Evolutionary conservation across 208 protist genomes (phyloP), one percentile per base, ranked within the genome.

Genomic region (Phytomonas francai): DNA sequence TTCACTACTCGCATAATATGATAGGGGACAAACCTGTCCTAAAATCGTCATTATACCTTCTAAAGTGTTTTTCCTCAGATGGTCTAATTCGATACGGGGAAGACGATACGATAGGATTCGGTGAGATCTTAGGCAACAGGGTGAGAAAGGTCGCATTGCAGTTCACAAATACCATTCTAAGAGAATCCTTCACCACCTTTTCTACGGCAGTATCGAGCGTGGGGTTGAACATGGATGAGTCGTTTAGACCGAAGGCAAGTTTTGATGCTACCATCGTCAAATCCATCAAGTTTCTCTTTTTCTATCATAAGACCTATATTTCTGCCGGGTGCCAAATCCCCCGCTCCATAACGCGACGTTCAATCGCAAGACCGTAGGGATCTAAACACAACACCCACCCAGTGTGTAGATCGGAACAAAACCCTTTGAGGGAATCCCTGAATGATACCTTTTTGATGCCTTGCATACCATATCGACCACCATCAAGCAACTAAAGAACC

Each of bases 221-320:
- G 12, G 4, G 14, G 16, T 49, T 19, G 39, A 49, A 49, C 39
- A 19, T 12, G 1, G 39, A 49, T 9, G 12, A 49, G 16, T 49
- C 39, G 39, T 3, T 22, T 49, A 9, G 39, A 49, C 39, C 2
- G 39, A 49, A 19, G 25, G 64, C 19, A 1, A 61, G 22, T 5
- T 59, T 27, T 22, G 68, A 57, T 29, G 51, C 63, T 30, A 72
- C 49, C 76, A 93, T 73, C 7, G 88, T 83, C 16, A 77, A 71
- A 63, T 91, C 86, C 76, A 95, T 83, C 11, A 92, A 65, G 61
- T 86, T 83, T n/a, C n/a, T 80, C 67, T 66, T 95, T 95, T 69
- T 95, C 86, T 84, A 95, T 90, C 86, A 92, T 95, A 72, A 90
- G 91, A 66, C 92, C 89, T 0, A 80, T 76, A 76, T 94, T 85